Evolutionary conservation across 2,329 filamentous ascomycete genomes (phyloP), one percentile per base, ranked within the genome.

Genomic region (Claviceps sp.): DNA sequence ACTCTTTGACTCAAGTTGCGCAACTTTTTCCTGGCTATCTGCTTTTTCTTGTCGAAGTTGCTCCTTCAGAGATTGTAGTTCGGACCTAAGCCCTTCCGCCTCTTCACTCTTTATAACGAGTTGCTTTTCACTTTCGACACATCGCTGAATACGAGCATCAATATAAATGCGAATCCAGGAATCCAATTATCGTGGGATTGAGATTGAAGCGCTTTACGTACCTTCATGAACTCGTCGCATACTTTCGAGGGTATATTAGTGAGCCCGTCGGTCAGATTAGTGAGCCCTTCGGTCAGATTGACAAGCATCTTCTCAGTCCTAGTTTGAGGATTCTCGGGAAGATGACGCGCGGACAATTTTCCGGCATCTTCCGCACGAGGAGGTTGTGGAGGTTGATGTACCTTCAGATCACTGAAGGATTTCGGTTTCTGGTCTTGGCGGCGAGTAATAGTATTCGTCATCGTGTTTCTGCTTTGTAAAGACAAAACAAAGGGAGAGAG

Each of bases 71-170:
- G 7, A 26, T 2, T 45, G 5, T 0, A 30, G 14, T 2, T 48
- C 18, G 1, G 20, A 38, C 0, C 5, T 8, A 0, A 24, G 20
- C 1, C 1, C 16, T 2, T 47, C 5, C 4, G 18, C n/a, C n/a
- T n/a, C n/a, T 38, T 48, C 18, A 16, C 1, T 38, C 9, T 22
- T 38, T 5, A 14, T 16, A 9, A 24, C 8, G 20, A 22, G 20
- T 24, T 43, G 13, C 11, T 13, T 16, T 43, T 43, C 41, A 4
- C 1, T 6, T 14, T 24, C 5, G 0, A 24, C 18, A 14, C 11
- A 43, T 13, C 11, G 5, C 41, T 43, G 4, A 9, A 11, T 11
- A 34, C 4, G 9, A 43, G 20, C 11, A 43, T 22, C 20, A n/a
- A 16, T 43, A 7, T 13, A 0, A 24, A 1, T 24, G 14, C 2